Percentiles rank a stretch among this genome's conserved stretches.
Evolutionary conservation across 257 asterid genomes (phyloP).

Genomic region (Parsonsia alboflavescens): DNA sequence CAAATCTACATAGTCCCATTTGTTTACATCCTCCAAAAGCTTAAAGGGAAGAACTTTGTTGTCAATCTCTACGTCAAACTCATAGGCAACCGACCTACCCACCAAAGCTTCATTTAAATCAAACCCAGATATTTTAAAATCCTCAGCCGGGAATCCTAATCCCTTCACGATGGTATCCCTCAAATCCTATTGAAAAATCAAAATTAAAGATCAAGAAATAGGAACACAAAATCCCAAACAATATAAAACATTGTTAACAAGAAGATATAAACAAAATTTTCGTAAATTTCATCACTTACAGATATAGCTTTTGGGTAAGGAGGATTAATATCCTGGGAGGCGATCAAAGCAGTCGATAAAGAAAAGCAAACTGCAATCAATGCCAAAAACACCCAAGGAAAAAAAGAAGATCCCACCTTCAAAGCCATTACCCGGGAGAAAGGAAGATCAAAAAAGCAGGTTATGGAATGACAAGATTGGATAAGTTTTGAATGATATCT

Average conservation of each 20-base stretch:
- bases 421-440: slow-evolving; percentile 26
- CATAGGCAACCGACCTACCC: slow-evolving; percentile 85
- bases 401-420: slow-evolving; percentile 13
- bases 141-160: slow-evolving; percentile 77
- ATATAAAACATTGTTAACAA: not conserved
- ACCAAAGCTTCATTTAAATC: slow-evolving; percentile 82
- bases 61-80: slow-evolving; percentile 87
- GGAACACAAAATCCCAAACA: not conserved
- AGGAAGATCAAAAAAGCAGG: not conserved
- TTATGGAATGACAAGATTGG: not conserved
- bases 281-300: slow-evolving; percentile 22
- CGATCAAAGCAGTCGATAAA: slow-evolving; percentile 27
- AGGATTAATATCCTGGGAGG: slow-evolving; percentile 33
- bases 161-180: slow-evolving; percentile 89
- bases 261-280: not conserved
- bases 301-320: slow-evolving; percentile 56
- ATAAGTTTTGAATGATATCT: not conserved
- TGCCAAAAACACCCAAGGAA: slow-evolving; percentile 26
- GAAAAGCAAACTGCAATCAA: slow-evolving; percentile 27
- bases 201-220: not conserved
- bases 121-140: slow-evolving; percentile 73
- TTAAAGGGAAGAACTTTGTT: slow-evolving; percentile 73
- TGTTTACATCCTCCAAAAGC: slow-evolving; percentile 87
- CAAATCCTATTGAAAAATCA: slow-evolving; percentile 48
- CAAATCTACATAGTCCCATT: slow-evolving; percentile 87